Conservation (phyloP, 2,329 filamentous ascomycete species). For the Cadophora malorum region DNA sequence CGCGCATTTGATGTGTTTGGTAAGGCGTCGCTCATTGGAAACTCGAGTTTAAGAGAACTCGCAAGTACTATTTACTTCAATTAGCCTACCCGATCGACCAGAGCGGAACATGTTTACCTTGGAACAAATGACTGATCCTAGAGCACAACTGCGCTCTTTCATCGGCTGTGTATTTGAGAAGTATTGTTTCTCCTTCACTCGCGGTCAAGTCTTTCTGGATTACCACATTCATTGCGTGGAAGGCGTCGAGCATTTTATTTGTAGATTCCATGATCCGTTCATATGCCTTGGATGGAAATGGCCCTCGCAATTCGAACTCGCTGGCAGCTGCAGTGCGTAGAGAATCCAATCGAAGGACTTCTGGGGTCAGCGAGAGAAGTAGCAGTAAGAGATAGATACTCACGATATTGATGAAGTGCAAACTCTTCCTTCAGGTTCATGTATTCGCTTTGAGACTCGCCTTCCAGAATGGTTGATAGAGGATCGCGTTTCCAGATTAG, state of each 20-base stretch:
- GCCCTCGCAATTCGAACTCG: constrained; percentile 87
- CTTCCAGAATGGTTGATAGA: constrained; percentile 73
- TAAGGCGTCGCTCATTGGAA: constrained; percentile 86
- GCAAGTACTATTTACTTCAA: constrained; percentile 69
- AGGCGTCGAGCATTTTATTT: constrained; percentile 85
- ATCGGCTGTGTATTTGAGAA: constrained; percentile 78
- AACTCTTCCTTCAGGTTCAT: constrained; percentile 89
- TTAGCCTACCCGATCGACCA: constrained; percentile 32
- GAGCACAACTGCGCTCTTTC: constrained; percentile 84
- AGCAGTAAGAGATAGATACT: neutral
- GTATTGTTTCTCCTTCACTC: constrained; percentile 79
- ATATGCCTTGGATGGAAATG: constrained; percentile 80
- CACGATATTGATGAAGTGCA: constrained; percentile 77
- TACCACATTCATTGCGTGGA: constrained; percentile 95
- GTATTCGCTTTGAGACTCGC: constrained; percentile 66
- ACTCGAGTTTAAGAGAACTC: constrained; percentile 92
- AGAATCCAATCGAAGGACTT: constrained; percentile 69
- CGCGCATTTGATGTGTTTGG: constrained; percentile 82
- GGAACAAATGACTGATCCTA: constrained; percentile 86
- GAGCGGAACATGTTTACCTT: constrained; percentile 44
- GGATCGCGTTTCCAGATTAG: constrained; percentile 96
- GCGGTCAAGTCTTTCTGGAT: constrained; percentile 80
- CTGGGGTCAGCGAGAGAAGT: constrained; percentile 40
- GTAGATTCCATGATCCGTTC: constrained; percentile 79
- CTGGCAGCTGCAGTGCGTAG: constrained; percentile 76